Conservation (phyloP, 495 filamentous ascomycete species). For the Penicillium cataractarum region DNA sequence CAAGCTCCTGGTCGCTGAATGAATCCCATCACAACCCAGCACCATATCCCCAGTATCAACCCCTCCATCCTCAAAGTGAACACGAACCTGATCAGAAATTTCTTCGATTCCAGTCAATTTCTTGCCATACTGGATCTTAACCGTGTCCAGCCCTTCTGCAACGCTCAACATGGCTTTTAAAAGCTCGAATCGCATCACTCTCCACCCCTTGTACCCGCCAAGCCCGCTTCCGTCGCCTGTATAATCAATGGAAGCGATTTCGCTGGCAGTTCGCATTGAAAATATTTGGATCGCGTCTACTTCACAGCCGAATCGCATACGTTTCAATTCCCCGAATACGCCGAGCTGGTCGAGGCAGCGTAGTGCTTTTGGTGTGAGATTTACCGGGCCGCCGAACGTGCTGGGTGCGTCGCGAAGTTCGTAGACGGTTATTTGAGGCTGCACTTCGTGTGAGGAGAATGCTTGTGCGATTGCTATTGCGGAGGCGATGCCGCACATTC, state of each 20-base stretch:
- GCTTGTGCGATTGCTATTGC: conserved; percentile 33
- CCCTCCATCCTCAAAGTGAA: conserved; percentile 47
- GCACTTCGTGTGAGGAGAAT: conserved; percentile 11
- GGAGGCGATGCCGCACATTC: conserved; percentile 33
- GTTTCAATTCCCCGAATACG: conserved; percentile 35
- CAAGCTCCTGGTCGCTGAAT: conserved; percentile 49
- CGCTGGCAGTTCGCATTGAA: background rate
- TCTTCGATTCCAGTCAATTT: background rate
- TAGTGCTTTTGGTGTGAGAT: conserved; percentile 57
- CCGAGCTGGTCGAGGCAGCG: conserved; percentile 52
- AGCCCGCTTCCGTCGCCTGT: conserved; percentile 36
- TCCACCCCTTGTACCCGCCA: conserved; percentile 39
- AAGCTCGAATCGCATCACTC: conserved; percentile 28
- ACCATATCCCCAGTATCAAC: conserved; percentile 46
- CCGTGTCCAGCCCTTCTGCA: background rate
- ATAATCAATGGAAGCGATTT: background rate
- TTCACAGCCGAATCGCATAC: background rate
- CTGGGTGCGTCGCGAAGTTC: conserved; percentile 47
- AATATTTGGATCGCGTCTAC: conserved; percentile 1
- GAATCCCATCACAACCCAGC: conserved; percentile 58
- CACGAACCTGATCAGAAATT: background rate
- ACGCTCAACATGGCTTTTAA: conserved; percentile 25
- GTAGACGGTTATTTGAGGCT: conserved; percentile 43
- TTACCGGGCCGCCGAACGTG: conserved; percentile 55
- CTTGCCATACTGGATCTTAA: background rate